phyloP scores from a whole-genome alignment of 768 basidiomycete species.

The Lentinula lateritia region DNA sequence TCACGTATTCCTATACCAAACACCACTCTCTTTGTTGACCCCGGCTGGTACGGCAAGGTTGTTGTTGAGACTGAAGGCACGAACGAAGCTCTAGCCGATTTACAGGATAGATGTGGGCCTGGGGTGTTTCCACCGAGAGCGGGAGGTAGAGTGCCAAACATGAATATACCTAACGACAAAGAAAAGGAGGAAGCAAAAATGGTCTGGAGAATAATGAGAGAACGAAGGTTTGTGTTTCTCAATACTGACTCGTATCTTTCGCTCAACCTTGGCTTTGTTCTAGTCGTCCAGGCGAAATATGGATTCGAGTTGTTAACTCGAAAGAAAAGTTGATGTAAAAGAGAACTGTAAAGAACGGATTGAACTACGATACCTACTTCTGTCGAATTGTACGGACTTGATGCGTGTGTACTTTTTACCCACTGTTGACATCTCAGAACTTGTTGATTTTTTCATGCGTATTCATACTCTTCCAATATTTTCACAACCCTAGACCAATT shows the following conservation, averaged over 20 bases:
- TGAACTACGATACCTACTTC: background rate
- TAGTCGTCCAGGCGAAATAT: constrained; percentile 72
- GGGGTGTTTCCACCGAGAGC: constrained; percentile 62
- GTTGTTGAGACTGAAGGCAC: constrained; percentile 86
- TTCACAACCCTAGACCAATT: too few relatives aligned
- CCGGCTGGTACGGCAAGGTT: constrained; percentile 79
- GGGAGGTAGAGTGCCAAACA: constrained; percentile 20
- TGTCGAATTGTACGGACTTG: background rate
- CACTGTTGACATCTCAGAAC: background rate
- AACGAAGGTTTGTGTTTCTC: constrained; percentile 56
- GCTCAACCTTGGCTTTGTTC: constrained; percentile 25
- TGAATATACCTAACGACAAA: background rate
- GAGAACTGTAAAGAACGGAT: background rate
- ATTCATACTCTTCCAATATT: background rate
- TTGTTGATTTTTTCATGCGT: background rate
- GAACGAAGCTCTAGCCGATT: constrained; percentile 75
- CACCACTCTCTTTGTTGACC: constrained; percentile 56
- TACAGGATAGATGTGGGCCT: constrained; percentile 67
- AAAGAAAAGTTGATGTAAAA: constrained; percentile 56
- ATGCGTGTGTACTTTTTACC: background rate
- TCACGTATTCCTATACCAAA: constrained; percentile 50
- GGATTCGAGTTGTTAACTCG: constrained; percentile 59
- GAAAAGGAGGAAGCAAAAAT: constrained; percentile 39
- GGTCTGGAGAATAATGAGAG: constrained; percentile 71
- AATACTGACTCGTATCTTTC: background rate